Evolutionary conservation across 2,329 filamentous ascomycete genomes (phyloP).

Genomic region (Botrytis cinerea): DNA sequence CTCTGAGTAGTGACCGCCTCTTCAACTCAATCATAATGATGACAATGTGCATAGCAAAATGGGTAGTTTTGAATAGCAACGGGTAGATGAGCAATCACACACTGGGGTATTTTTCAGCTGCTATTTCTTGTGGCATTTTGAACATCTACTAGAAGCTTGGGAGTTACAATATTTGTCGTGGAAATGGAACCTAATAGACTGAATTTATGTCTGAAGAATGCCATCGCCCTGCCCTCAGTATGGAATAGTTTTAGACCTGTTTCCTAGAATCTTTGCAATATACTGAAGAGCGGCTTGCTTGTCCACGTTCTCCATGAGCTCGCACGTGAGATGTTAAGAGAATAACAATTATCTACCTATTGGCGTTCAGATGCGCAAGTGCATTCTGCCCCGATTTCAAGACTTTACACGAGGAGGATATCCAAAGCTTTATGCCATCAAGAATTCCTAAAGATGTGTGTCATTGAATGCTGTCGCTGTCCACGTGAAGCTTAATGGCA

Average conservation of each 20-base stretch:
- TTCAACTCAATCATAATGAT: background rate
- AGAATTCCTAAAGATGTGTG: background rate
- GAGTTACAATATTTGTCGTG: too few species aligned
- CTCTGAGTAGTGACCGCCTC: background rate
- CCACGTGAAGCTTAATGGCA: background rate
- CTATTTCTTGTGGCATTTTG: background rate
- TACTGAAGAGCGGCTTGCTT: background rate
- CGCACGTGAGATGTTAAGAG: background rate
- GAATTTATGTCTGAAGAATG: too few species aligned
- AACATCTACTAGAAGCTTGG: background rate
- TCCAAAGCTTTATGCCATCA: background rate
- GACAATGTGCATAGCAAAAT: background rate
- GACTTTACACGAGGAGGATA: background rate
- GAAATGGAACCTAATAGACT: too few species aligned
- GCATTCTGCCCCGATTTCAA: background rate
- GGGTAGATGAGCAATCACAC: background rate
- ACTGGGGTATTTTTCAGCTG: background rate
- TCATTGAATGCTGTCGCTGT: background rate
- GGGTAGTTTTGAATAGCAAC: too few species aligned
- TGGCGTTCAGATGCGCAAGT: background rate
- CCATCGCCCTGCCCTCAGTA: background rate
- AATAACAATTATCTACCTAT: background rate
- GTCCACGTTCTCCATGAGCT: background rate
- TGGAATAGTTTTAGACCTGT: background rate
- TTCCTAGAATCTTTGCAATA: background rate